Conservation (phyloP, 768 basidiomycete genomes). For the Basidioascus undulatus region DNA sequence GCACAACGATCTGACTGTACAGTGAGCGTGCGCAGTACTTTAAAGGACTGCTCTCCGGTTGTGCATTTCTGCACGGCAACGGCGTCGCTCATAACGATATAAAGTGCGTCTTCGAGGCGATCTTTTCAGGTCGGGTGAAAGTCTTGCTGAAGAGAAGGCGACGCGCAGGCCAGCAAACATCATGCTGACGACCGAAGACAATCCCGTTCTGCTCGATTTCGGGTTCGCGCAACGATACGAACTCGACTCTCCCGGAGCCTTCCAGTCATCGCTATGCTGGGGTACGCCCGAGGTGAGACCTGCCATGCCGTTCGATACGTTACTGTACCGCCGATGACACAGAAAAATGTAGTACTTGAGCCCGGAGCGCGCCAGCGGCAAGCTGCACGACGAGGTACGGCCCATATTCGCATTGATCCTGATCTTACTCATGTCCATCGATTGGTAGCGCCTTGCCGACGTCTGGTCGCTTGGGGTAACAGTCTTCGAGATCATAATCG, state of each 20-base stretch:
- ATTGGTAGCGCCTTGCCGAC: no score
- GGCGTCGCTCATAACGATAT: slow-evolving; percentile 85
- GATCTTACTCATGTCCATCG: not conserved
- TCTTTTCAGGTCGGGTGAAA: not conserved
- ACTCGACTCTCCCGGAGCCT: slow-evolving; percentile 12
- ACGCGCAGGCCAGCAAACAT: slow-evolving; percentile 65
- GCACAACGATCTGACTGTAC: no score
- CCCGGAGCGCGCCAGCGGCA: slow-evolving; percentile 69
- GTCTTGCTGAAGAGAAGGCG: not conserved
- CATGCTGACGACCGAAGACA: slow-evolving; percentile 44
- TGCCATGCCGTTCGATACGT: not conserved
- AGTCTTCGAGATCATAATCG: slow-evolving; percentile 80
- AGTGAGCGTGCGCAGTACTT: no score
- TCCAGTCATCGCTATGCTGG: slow-evolving; percentile 13
- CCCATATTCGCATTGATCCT: slow-evolving; percentile 22
- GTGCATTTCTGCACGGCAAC: slow-evolving; percentile 50
- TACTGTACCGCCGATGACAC: not conserved
- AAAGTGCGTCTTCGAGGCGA: slow-evolving; percentile 32
- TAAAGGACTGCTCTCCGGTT: slow-evolving; percentile 49
- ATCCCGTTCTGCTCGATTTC: slow-evolving; percentile 72
- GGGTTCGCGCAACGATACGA: slow-evolving; percentile 76
- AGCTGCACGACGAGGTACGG: slow-evolving; percentile 79
- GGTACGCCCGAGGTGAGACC: slow-evolving; percentile 67
- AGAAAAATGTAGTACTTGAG: slow-evolving; percentile 47
- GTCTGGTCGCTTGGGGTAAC: slow-evolving; percentile 70